Percentiles rank a stretch among this genome's conserved stretches.
These are phyloP conservation scores for Atalantia buxifolia DNA, from an alignment of 345 rosid genomes.

Conservation along the genomic window DNA sequence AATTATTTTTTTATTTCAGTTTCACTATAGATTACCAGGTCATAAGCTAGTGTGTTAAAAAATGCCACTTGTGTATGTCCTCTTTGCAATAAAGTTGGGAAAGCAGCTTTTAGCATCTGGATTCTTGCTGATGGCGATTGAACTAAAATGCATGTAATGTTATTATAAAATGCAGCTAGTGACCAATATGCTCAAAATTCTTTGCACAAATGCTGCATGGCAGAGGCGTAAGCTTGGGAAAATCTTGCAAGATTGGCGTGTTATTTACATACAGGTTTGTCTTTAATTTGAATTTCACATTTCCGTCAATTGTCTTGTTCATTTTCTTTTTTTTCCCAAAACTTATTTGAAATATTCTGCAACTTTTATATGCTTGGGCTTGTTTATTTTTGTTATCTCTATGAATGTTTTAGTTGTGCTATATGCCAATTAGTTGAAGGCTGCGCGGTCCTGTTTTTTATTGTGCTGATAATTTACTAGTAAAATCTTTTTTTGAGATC, in stretches of 20 bases:
- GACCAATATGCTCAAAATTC: constrained; percentile 83
- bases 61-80: background rate
- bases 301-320: background rate
- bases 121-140: constrained; percentile 7
- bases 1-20: background rate
- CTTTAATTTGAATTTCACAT: constrained; percentile 2
- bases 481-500: background rate
- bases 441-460: background rate
- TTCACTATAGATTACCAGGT: background rate
- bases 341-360: background rate
- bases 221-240: constrained; percentile 99
- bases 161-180: constrained; percentile 65
- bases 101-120: constrained; percentile 9
- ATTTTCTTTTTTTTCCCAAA: constrained; percentile 1
- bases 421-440: background rate
- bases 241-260: constrained; percentile 93
- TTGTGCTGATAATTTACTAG: background rate
- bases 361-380: background rate
- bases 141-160: constrained; percentile 23
- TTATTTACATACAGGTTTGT: constrained; percentile 72
- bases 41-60: background rate
- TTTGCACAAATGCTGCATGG: constrained; percentile 96
- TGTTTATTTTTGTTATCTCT: background rate
- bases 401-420: background rate
- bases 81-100: constrained; percentile 1